Evolutionary conservation across 768 basidiomycete species (phyloP).

Genomic region (Coprinopsis strossmayeri): DNA sequence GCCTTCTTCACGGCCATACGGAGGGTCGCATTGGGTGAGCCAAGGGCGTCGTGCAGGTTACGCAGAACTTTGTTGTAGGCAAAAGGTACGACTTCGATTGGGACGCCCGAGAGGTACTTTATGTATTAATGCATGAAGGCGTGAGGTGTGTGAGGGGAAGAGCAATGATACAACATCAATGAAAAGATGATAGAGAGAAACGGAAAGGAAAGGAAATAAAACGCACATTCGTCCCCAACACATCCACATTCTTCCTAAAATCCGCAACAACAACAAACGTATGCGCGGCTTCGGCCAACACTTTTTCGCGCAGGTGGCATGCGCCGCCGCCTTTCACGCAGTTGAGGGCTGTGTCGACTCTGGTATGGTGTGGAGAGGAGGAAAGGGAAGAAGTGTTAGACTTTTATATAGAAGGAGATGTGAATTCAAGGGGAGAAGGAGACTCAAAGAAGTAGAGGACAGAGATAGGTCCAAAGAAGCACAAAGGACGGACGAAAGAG

Average conservation of each 20-base stretch:
- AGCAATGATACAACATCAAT: too few species aligned
- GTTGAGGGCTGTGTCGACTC: constrained; percentile 81
- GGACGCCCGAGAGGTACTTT: constrained; percentile 84
- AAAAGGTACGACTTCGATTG: constrained; percentile 95
- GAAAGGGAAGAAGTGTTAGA: too few species aligned
- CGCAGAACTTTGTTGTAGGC: constrained; percentile 86
- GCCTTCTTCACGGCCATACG: constrained; percentile 91
- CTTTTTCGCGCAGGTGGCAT: constrained; percentile 95
- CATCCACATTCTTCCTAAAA: constrained; percentile 85
- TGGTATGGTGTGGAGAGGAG: too few species aligned
- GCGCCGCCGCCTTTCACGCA: constrained; percentile 97
- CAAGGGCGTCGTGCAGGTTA: constrained; percentile 53
- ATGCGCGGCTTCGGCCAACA: constrained; percentile 91
- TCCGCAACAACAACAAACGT: constrained; percentile 82
- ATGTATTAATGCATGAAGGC: background rate
- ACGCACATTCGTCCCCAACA: constrained; percentile 78
- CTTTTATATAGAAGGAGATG: too few species aligned
- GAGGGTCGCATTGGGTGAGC: constrained; percentile 66
- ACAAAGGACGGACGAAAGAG: too few species aligned
- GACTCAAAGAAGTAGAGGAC: too few species aligned
- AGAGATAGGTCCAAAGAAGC: too few species aligned
- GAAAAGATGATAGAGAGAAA: too few species aligned
- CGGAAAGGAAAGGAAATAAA: background rate
- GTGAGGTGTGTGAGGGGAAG: too few species aligned
- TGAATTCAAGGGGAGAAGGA: too few species aligned